Evolutionary conservation across 148 eudicot species (phyloP).

Genomic region (Chenopodium album): DNA sequence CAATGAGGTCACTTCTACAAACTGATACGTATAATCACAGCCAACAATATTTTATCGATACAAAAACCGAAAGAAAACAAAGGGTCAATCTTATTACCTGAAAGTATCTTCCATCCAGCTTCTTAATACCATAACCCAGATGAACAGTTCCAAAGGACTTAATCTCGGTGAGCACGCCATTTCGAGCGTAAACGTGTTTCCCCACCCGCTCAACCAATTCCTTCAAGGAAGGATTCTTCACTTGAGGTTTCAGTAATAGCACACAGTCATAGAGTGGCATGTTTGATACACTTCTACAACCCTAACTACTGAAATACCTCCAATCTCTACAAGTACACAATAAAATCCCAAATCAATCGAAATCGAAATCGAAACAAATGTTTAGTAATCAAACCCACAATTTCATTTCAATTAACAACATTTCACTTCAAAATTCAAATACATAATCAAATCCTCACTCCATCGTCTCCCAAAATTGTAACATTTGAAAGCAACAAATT

Average conservation of each 20-base stretch:
- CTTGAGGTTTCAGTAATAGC: slow-evolving; percentile 74
- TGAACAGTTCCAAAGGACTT: slow-evolving; percentile 62
- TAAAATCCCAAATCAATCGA: background rate
- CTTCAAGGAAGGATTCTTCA: slow-evolving; percentile 35
- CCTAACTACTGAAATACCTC: background rate
- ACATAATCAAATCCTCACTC: too few relatives aligned
- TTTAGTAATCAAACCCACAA: too few relatives aligned
- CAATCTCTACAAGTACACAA: background rate
- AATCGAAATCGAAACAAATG: background rate
- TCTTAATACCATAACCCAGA: slow-evolving; percentile 92
- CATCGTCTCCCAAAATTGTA: too few relatives aligned
- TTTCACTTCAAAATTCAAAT: too few relatives aligned
- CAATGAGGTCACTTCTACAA: too few relatives aligned
- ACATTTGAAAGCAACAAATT: too few relatives aligned
- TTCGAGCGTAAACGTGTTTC: slow-evolving; percentile 71
- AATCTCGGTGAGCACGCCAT: slow-evolving; percentile 80
- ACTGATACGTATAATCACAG: too few relatives aligned
- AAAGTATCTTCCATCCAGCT: slow-evolving; percentile 82
- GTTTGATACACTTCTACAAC: slow-evolving; percentile 4
- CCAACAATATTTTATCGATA: too few relatives aligned
- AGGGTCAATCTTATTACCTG: slow-evolving; percentile 44
- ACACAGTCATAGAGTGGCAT: slow-evolving; percentile 98
- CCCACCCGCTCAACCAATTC: slow-evolving; percentile 72
- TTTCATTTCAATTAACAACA: too few relatives aligned
- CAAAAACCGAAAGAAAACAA: background rate